phyloP scores from a whole-genome alignment of 2,329 filamentous ascomycete species.

The Colletotrichum filicis region DNA sequence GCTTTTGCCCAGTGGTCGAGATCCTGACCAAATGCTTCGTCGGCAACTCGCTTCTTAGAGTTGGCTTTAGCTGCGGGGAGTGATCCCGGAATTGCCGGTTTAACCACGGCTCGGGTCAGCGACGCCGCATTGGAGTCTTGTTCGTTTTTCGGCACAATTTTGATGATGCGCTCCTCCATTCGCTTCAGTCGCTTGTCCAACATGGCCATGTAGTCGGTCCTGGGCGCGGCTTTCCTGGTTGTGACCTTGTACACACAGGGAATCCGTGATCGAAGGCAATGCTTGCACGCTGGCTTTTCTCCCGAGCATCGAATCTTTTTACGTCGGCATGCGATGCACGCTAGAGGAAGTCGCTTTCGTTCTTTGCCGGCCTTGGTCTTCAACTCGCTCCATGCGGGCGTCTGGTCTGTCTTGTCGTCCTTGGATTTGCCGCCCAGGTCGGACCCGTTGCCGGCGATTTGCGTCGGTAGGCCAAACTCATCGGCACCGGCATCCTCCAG shows the following conservation, averaged over 20 bases:
- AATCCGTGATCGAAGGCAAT: conserved; percentile 90
- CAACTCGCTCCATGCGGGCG: conserved; percentile 81
- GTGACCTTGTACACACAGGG: conserved; percentile 99
- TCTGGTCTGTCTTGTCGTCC: conserved; percentile 67
- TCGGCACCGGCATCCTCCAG: conserved; percentile 66
- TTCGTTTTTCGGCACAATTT: conserved; percentile 90
- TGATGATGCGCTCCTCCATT: conserved; percentile 98
- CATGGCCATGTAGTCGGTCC: conserved; percentile 99
- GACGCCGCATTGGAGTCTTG: conserved; percentile 70
- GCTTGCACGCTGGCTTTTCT: conserved; percentile 97
- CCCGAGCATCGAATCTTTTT: conserved; percentile 99
- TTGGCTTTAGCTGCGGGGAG: conserved; percentile 61
- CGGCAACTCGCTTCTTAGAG: conserved; percentile 82
- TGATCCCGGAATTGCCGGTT: conserved; percentile 75
- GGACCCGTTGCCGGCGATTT: conserved; percentile 60
- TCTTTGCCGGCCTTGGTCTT: conserved; percentile 97
- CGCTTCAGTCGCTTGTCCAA: conserved; percentile 93
- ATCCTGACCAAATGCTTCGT: conserved; percentile 88
- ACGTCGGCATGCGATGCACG: conserved; percentile 93
- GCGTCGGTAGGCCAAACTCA: conserved; percentile 66
- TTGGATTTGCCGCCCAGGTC: conserved; percentile 64
- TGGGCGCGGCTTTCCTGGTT: conserved; percentile 89
- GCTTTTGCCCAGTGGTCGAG: conserved; percentile 83
- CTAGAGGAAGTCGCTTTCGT: conserved; percentile 89
- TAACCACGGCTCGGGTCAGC: conserved; percentile 85